Evolutionary conservation across 495 filamentous ascomycete genomes (phyloP), one percentile per base, ranked within the genome.

Genomic region (Hamigera avellanea): DNA sequence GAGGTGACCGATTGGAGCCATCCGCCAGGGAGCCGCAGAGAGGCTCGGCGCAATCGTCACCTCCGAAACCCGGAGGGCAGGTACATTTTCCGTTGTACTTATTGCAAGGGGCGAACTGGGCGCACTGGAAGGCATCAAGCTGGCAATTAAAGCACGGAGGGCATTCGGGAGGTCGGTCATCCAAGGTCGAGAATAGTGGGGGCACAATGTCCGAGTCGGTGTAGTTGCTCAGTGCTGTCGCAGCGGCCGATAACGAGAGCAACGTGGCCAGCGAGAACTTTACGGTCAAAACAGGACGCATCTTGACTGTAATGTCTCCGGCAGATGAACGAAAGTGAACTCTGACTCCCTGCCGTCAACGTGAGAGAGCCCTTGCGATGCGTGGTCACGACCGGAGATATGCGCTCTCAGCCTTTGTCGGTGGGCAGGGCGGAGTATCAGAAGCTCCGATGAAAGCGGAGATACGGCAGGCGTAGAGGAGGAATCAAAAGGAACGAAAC

Each of bases 81-180:
- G 78, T 63, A 65, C 91, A 98, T 67, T 87, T 86, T 15, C 91
- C 91, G 47, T 80, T 88, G 54, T 77, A 86, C 44, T 76, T 73
- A 59, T 82, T 89, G 58, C 91, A 98, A 5, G 73, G 59, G 8
- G 85, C 78, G 56, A 78, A 96, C 59, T 98, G 93, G 39, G 78
- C 75, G 52, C 91, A 98, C 38, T 76, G 76, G 56, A 94, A 93
- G 39, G 80, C 80, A 16, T 91, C 86, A 14, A 96, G 75, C 36
- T 94, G 82, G 61, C 91, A 98, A 80, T 98, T 95, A 71, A 98
- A 98, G 62, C 91, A 81, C 14, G 74, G 73, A 7, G 76, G 76
- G 43, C 76, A 80, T 28, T 70, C 62, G 37, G 64, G 54, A 3
- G 75, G 73, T 28, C 76, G 70, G 41, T 80, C 73, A 38, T 68